Percentiles rank a stretch among this genome's conserved stretches.
These are phyloP conservation scores for Bisporella sp. DNA, from an alignment of 2,329 filamentous ascomycete species.

Conservation along the genomic window DNA sequence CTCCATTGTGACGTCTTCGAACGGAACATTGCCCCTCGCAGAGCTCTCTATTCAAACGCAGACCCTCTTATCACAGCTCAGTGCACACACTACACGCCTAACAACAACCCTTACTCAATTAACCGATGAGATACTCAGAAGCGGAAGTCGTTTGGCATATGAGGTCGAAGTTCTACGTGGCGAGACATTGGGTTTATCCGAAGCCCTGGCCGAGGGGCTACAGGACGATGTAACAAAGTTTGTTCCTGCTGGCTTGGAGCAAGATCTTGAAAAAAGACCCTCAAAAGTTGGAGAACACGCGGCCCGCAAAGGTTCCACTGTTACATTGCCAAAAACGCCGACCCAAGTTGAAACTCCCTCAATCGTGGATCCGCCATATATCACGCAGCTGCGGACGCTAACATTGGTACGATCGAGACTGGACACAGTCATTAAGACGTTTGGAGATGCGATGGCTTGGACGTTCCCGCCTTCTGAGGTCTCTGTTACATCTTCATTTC, in stretches of 20 bases:
- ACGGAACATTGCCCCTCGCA: conserved; percentile 49
- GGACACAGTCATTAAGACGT: conserved; percentile 82
- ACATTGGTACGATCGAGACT: conserved; percentile 77
- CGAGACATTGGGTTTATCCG: conserved; percentile 73
- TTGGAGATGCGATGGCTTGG: conserved; percentile 95
- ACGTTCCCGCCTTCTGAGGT: conserved; percentile 82
- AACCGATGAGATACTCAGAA: conserved; percentile 90
- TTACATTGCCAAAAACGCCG: conserved; percentile 20
- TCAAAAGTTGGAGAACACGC: conserved; percentile 18
- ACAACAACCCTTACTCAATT: conserved; percentile 78
- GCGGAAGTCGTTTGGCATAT: conserved; percentile 82
- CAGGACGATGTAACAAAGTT: conserved; percentile 68
- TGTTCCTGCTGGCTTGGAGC: conserved; percentile 43
- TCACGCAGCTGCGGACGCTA: conserved; percentile 74
- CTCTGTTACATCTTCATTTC: conserved; percentile 75
- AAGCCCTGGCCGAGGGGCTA: conserved; percentile 67
- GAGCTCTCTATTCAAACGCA: conserved; percentile 78
- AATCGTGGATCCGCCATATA: conserved; percentile 53
- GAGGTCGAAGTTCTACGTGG: conserved; percentile 91
- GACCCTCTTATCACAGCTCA: conserved; percentile 77
- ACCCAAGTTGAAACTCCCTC: conserved; percentile 15
- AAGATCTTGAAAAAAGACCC: conserved; percentile 16
- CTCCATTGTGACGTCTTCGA: conserved; percentile 20
- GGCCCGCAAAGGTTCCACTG: conserved; percentile 20
- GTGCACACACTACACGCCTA: conserved; percentile 77